Conservation (phyloP, 768 basidiomycete genomes). For the Exidia glandulosa region DNA sequence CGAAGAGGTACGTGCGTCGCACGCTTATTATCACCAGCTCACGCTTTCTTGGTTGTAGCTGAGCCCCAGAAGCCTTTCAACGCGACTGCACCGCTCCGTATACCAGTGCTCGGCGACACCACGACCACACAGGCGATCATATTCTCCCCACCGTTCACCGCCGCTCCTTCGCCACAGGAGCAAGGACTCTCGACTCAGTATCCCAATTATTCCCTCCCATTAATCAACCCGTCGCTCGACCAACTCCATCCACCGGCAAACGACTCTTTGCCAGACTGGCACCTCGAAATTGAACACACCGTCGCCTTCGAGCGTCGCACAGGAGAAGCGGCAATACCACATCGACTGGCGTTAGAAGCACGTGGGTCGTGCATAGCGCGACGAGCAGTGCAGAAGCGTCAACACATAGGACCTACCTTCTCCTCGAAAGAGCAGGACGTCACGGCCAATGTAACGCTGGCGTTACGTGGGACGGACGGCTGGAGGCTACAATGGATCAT, state of each 20-base stretch:
- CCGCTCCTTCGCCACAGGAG: slow-evolving; percentile 20
- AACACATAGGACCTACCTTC: background rate
- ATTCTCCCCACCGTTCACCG: slow-evolving; percentile 49
- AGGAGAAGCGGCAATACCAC: background rate
- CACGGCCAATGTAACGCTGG: slow-evolving; percentile 31
- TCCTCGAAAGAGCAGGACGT: slow-evolving; percentile 10
- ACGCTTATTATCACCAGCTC: background rate
- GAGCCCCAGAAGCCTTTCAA: background rate
- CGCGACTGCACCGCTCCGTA: background rate
- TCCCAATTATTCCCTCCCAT: slow-evolving; percentile 68
- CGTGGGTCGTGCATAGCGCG: background rate
- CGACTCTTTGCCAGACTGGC: background rate
- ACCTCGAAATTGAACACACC: background rate
- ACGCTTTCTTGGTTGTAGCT: background rate
- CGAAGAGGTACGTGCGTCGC: background rate
- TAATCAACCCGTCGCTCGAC: slow-evolving; percentile 36
- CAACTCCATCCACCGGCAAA: slow-evolving; percentile 27
- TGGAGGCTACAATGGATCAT: slow-evolving; percentile 64
- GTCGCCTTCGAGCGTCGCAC: background rate
- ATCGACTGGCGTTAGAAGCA: background rate
- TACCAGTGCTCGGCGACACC: slow-evolving; percentile 62
- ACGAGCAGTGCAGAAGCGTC: background rate
- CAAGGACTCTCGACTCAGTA: slow-evolving; percentile 27
- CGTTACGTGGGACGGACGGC: slow-evolving; percentile 46
- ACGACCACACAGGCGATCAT: slow-evolving; percentile 62